phyloP scores from a whole-genome alignment of 768 basidiomycete species.

The Tricholoma bakamatsutake region DNA sequence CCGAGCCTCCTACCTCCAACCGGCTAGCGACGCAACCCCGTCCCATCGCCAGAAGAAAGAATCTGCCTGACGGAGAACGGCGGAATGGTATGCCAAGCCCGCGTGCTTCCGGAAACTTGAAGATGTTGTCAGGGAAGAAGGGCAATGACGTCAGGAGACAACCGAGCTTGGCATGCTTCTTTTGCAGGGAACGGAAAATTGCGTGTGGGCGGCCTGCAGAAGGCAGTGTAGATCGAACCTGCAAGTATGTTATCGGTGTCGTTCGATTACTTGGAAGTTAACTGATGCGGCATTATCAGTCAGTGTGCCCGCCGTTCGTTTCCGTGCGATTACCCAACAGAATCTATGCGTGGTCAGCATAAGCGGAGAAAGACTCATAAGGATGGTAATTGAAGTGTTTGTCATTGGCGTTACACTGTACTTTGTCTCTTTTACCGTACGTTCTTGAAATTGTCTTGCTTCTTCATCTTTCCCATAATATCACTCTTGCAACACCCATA shows the following conservation, averaged over 20 bases:
- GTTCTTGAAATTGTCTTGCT: neutral
- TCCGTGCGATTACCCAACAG: constrained; percentile 6
- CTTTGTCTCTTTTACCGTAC: neutral
- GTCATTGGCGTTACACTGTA: neutral
- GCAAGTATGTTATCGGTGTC: constrained; percentile 3
- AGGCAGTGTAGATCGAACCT: constrained; percentile 4
- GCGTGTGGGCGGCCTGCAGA: constrained; percentile 7
- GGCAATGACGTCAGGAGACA: neutral
- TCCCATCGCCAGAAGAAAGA: neutral
- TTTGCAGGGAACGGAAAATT: constrained; percentile 6
- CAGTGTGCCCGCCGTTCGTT: constrained; percentile 4
- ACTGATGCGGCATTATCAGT: neutral
- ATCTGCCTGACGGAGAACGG: neutral
- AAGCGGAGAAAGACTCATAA: neutral
- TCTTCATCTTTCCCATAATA: neutral
- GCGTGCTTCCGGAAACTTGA: neutral
- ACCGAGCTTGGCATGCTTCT: constrained; percentile 4
- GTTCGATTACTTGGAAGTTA: neutral
- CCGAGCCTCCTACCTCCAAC: neutral
- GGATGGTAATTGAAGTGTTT: neutral
- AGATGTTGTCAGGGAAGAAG: neutral
- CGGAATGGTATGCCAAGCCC: neutral
- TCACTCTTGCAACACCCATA: neutral
- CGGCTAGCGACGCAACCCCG: neutral
- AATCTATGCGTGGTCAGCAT: constrained; percentile 5